Base-by-base conservation (phyloP, 73 alveolate genomes). In the Blepharisma japonicum region DNA sequence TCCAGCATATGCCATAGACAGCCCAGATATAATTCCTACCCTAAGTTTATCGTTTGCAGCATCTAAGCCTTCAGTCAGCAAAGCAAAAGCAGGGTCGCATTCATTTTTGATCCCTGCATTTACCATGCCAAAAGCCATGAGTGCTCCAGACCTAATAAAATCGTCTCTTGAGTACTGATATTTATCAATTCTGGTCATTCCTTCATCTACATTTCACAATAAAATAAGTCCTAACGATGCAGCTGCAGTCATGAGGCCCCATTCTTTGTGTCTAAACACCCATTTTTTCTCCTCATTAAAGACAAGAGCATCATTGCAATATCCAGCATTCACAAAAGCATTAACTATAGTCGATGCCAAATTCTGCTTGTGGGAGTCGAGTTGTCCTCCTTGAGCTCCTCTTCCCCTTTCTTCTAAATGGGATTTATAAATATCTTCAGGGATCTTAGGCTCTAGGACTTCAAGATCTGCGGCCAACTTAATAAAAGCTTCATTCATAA, bases 261-360 rank as follows among this genome's bases (percentile, higher is more conserved):
- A 87, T 51, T 94, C 97, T 83, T 96, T 94, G 80, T 94, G 90
- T 78, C 90, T 96, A 71, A 68, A 79, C 49, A 94, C 74, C 98
- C 99, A 96, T 74, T 91, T 87, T 8, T 90, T 86, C 38, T 80
- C 90, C 48, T 81, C 71, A 45, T 71, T 87, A 6, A 91, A 77
- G 87, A 97, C 86, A 66, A 97, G 89, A 7, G 81, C 82, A 78
- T 93, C 99, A 55, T 94, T 97, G 77, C 99, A 97, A 86, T 82
- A 97, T 25, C 99, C 99, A 25, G 98, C 99, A 81, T 98, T 98
- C 21, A 98, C 98, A 84, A 98, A 98, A 46, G 98, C 98, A 68
- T 96, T 95, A 45, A 95, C 98, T 71, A 92, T 92, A 42, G 99
- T 92, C 25, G 95, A 86, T 0, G 99, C 99, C 84, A 98, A 71